Conservation (phyloP, 441 rosid genomes). For the Cnidoscolus chayamansa region DNA sequence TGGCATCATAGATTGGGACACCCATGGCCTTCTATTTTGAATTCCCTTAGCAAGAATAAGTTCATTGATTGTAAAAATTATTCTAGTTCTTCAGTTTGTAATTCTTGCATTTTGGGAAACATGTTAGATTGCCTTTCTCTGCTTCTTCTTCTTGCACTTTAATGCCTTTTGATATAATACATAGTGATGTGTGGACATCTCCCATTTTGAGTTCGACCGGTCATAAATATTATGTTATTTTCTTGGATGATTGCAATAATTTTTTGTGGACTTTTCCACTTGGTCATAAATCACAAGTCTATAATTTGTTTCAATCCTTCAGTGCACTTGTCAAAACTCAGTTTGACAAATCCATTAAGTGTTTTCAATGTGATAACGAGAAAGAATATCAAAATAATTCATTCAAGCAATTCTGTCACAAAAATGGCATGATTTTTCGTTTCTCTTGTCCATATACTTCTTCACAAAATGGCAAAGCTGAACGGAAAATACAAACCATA, state of each 20-base stretch:
- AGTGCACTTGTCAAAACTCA: background rate
- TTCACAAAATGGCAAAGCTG: background rate
- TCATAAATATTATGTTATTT: background rate
- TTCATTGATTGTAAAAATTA: background rate
- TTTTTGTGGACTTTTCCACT: background rate
- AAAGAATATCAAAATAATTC: background rate
- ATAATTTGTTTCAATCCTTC: background rate
- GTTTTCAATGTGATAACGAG: background rate
- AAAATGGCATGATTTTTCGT: background rate
- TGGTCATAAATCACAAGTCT: background rate
- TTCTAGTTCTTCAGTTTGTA: background rate
- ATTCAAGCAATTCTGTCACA: background rate
- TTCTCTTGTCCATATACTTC: background rate
- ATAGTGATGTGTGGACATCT: constrained; percentile 2
- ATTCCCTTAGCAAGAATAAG: background rate
- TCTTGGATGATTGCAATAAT: background rate
- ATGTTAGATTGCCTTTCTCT: background rate
- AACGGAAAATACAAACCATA: background rate
- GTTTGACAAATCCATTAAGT: background rate
- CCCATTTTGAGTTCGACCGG: background rate
- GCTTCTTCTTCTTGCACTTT: background rate
- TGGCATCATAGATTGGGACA: constrained; percentile 7
- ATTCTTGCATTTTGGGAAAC: constrained; percentile 4
- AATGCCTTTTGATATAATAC: background rate
- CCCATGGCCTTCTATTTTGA: constrained; percentile 1